phyloP scores from a whole-genome alignment of 1,139 yeast species.

The Pichia terricola region DNA sequence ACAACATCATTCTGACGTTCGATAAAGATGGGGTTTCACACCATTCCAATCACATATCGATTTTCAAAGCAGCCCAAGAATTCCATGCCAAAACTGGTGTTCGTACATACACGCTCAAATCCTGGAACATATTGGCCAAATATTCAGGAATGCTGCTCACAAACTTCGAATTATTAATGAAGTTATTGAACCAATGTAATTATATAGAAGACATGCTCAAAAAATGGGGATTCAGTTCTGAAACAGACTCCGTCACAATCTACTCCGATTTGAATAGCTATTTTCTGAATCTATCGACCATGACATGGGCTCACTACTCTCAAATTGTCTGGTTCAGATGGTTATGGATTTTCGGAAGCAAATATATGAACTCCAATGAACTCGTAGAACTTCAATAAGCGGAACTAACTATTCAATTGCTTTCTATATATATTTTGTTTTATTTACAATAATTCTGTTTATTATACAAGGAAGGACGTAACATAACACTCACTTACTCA shows the following conservation, averaged over 20 bases:
- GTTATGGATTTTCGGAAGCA: slow-evolving; percentile 73
- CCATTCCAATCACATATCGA: slow-evolving; percentile 77
- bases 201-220: neutral
- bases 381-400: slow-evolving; percentile 25
- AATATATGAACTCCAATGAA: slow-evolving; percentile 71
- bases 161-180: slow-evolving; percentile 28
- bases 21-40: slow-evolving; percentile 75
- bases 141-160: slow-evolving; percentile 44
- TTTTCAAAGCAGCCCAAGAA: slow-evolving; percentile 44
- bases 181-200: slow-evolving; percentile 1
- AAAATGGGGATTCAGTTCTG: neutral
- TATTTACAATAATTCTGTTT: too few species aligned
- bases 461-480: neutral
- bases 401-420: slow-evolving; percentile 6
- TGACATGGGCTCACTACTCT: slow-evolving; percentile 75
- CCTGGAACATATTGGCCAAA: slow-evolving; percentile 40
- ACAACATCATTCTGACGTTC: slow-evolving; percentile 52
- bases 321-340: slow-evolving; percentile 96
- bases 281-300: slow-evolving; percentile 56
- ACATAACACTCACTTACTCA: slow-evolving; percentile 2
- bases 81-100: slow-evolving; percentile 21
- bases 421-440: too few species aligned
- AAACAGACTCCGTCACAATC: slow-evolving; percentile 27
- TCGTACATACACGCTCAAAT: slow-evolving; percentile 24
- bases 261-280: slow-evolving; percentile 50